phyloP scores from a whole-genome alignment of 2,329 filamentous ascomycete genomes.

The Cercospora sojina region DNA sequence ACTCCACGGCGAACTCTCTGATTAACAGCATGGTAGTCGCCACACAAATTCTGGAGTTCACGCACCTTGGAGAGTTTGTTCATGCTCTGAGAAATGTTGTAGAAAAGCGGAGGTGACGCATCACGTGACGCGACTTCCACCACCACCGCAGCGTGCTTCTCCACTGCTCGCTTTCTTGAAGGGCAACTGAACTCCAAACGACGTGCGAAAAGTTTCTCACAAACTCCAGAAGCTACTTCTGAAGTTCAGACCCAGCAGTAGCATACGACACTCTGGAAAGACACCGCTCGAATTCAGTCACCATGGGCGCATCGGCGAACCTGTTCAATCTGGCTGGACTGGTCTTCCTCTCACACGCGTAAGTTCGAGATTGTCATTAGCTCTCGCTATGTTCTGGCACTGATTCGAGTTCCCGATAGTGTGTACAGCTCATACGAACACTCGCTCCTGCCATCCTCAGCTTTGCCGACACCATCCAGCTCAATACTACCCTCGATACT shows the following conservation, averaged over 20 bases:
- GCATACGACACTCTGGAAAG: not conserved
- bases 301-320: slow-evolving; percentile 71
- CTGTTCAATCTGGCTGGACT: slow-evolving; percentile 72
- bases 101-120: not conserved
- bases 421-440: slow-evolving; percentile 97
- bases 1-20: not conserved
- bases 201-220: not conserved
- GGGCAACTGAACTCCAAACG: not conserved
- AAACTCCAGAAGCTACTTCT: not conserved
- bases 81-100: not conserved
- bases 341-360: slow-evolving; percentile 83
- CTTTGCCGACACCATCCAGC: slow-evolving; percentile 40
- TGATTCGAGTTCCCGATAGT: slow-evolving; percentile 51
- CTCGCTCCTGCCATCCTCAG: slow-evolving; percentile 62
- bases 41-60: not conserved
- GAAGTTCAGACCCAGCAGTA: not conserved
- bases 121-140: not conserved
- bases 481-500: slow-evolving; percentile 37
- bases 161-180: not conserved
- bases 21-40: not conserved
- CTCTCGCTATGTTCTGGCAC: not conserved
- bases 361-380: slow-evolving; percentile 43
- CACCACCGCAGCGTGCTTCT: not conserved
- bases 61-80: not conserved
- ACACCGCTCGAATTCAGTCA: slow-evolving; percentile 10